phyloP scores from a whole-genome alignment of 306 rosid species.

The Prinsepia uniflora region DNA sequence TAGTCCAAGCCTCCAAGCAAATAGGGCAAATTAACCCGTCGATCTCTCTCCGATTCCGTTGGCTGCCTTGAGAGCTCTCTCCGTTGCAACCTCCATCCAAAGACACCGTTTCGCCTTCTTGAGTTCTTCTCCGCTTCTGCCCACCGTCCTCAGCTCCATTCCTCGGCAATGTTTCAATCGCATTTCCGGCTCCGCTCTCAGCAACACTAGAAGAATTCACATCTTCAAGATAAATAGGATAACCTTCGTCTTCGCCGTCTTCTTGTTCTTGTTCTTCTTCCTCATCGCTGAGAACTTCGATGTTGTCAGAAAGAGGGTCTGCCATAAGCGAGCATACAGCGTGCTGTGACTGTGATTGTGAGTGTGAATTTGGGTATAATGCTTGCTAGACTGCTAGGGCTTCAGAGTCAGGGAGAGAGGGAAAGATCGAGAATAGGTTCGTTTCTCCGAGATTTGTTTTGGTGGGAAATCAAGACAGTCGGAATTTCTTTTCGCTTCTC shows the following conservation, averaged over 20 bases:
- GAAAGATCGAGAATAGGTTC: no score
- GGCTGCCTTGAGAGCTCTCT: conserved; percentile 45
- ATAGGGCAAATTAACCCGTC: conserved; percentile 79
- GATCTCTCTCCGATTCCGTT: conserved; percentile 42
- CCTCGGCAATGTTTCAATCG: conserved; percentile 17
- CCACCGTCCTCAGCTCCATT: conserved; percentile 36
- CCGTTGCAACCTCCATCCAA: conserved; percentile 18
- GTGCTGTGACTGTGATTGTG: no score
- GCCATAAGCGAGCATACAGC: no score
- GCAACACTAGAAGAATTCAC: conserved; percentile 17
- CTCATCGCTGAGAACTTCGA: neutral
- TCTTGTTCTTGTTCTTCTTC: neutral
- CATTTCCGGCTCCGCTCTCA: conserved; percentile 6
- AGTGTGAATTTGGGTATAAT: no score
- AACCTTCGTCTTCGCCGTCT: neutral
- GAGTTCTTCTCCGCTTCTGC: conserved; percentile 64
- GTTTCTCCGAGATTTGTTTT: no score
- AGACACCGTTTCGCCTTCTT: conserved; percentile 43
- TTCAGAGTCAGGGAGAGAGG: no score
- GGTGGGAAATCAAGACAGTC: no score
- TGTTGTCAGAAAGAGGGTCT: no score
- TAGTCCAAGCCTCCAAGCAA: conserved; percentile 83
- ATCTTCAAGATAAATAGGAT: no score
- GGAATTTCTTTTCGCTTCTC: no score
- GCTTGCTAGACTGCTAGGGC: no score